These are phyloP conservation scores for Pyrenophora tritici-repentis DNA, from an alignment of 2,329 filamentous ascomycete genomes.

Conservation along the genomic window DNA sequence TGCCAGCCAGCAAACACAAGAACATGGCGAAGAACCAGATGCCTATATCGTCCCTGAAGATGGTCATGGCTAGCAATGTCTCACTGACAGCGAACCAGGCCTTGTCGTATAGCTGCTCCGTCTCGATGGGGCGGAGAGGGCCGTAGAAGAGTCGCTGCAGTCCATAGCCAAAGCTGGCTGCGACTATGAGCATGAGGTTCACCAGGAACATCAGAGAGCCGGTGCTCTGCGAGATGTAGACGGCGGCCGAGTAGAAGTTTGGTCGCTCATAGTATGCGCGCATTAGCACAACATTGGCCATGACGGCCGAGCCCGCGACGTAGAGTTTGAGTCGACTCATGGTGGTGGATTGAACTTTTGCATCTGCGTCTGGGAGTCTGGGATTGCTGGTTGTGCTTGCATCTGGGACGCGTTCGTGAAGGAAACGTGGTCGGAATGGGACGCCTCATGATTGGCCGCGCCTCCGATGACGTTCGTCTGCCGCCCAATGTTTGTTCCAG, in stretches of 20 bases:
- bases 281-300: constrained; percentile 81
- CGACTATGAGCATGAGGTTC: constrained; percentile 83
- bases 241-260: constrained; percentile 98
- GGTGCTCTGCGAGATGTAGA: constrained; percentile 95
- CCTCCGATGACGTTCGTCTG: constrained; percentile 9
- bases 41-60: constrained; percentile 93
- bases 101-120: constrained; percentile 95
- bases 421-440: constrained; percentile 16
- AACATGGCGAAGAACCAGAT: constrained; percentile 98
- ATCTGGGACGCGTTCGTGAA: constrained; percentile 13
- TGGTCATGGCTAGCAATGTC: constrained; percentile 96
- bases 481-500: constrained; percentile 2
- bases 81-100: constrained; percentile 98
- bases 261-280: constrained; percentile 93
- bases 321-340: constrained; percentile 45
- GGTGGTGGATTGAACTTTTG: constrained; percentile 15
- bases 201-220: constrained; percentile 92
- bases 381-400: background rate
- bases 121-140: constrained; percentile 86
- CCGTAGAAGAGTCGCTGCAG: constrained; percentile 92
- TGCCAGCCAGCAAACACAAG: constrained; percentile 85
- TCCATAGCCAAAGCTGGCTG: constrained; percentile 79
- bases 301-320: constrained; percentile 69
- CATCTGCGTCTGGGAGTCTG: constrained; percentile 20
- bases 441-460: constrained; percentile 8